Conservation (phyloP, 768 basidiomycete genomes). For the Cubamyces sp. region DNA sequence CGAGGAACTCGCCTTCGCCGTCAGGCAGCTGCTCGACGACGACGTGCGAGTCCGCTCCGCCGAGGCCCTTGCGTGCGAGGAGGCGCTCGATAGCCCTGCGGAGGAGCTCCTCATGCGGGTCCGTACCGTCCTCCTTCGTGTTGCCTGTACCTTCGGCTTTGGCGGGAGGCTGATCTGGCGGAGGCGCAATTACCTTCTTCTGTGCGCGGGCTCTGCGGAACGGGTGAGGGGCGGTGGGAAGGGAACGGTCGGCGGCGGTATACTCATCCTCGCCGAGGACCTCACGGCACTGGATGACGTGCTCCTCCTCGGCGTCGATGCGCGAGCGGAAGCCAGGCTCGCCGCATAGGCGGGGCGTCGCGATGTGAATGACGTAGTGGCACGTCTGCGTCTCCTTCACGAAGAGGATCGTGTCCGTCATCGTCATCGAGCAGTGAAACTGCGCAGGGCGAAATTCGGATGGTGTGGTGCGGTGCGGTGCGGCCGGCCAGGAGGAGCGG, state of each 20-base stretch:
- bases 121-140: background rate
- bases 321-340: constrained; percentile 90
- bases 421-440: constrained; percentile 97
- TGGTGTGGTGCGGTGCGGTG: background rate
- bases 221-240: constrained; percentile 61
- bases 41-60: constrained; percentile 19
- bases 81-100: constrained; percentile 31
- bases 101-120: constrained; percentile 20
- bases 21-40: constrained; percentile 28
- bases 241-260: constrained; percentile 32
- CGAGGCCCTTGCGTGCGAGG: constrained; percentile 20
- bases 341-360: constrained; percentile 92
- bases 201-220: constrained; percentile 49
- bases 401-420: constrained; percentile 86
- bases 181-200: constrained; percentile 52
- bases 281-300: constrained; percentile 79
- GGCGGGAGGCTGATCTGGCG: constrained; percentile 26
- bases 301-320: constrained; percentile 65
- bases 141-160: background rate
- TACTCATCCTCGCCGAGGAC: constrained; percentile 48
- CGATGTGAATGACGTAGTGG: constrained; percentile 90
- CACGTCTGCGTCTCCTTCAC: constrained; percentile 95
- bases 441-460: constrained; percentile 40
- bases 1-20: constrained; percentile 31
- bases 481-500: background rate